Evolutionary conservation across 106 monocot genomes (phyloP).

Genomic region (Allium sativum): DNA sequence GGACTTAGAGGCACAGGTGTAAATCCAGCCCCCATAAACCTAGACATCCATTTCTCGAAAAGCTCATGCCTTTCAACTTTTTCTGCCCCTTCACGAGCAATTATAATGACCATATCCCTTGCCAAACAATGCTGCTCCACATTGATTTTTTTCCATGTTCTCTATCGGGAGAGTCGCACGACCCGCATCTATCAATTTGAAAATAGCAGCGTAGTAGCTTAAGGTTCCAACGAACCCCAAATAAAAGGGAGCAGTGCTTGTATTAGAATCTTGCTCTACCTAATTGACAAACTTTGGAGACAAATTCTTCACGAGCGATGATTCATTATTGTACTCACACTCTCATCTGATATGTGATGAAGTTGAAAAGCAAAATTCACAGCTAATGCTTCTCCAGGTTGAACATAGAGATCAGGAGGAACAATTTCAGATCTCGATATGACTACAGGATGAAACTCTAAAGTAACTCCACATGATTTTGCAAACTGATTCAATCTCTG

Average conservation of each 20-base stretch:
- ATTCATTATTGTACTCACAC: constrained; percentile 71
- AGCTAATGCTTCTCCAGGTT: constrained; percentile 58
- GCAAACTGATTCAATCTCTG: constrained; percentile 44
- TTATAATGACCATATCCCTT: constrained; percentile 83
- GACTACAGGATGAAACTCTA: constrained; percentile 56
- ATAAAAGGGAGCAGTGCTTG: constrained; percentile 71
- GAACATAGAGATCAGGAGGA: constrained; percentile 33
- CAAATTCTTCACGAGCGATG: constrained; percentile 76
- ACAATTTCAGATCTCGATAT: constrained; percentile 49
- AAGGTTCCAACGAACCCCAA: constrained; percentile 67
- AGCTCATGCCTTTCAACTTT: constrained; percentile 79
- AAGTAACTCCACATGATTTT: constrained; percentile 45
- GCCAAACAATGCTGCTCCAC: constrained; percentile 94
- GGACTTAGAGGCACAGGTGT: constrained; percentile 53
- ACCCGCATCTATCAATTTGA: constrained; percentile 82
- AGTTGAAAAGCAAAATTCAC: constrained; percentile 82
- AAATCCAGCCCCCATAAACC: constrained; percentile 87
- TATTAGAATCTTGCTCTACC: constrained; percentile 87
- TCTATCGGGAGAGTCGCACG: constrained; percentile 49
- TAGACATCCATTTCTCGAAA: constrained; percentile 73
- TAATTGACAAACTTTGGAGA: constrained; percentile 67
- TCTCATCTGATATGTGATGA: constrained; percentile 88
- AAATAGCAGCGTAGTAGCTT: constrained; percentile 54
- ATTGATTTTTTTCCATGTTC: constrained; percentile 55
- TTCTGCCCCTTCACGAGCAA: constrained; percentile 87